Evolutionary conservation across 73 alveolate genomes (phyloP).

Genomic region (Stentor roeselii): DNA sequence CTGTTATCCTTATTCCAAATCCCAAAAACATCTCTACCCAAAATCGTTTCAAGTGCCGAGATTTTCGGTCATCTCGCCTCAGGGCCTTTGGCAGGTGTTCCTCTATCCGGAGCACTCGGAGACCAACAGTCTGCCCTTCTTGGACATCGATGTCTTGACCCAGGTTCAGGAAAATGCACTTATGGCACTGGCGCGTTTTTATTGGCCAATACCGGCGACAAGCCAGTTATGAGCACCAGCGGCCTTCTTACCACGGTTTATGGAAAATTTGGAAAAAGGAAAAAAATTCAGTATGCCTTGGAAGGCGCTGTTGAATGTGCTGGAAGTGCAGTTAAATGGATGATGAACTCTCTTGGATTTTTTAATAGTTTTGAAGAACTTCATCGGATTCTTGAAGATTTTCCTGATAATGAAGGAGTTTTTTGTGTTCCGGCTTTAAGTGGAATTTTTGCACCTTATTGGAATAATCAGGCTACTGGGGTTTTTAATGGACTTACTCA

Average conservation of each 20-base stretch:
- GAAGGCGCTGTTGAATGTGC: conserved; percentile 76
- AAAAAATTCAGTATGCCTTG: conserved; percentile 52
- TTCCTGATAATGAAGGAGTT: conserved; percentile 58
- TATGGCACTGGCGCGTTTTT: conserved; percentile 88
- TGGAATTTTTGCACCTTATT: conserved; percentile 74
- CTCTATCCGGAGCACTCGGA: conserved; percentile 80
- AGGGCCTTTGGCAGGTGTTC: conserved; percentile 49
- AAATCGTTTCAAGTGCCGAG: conserved; percentile 39
- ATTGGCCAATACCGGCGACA: conserved; percentile 51
- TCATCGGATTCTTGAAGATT: conserved; percentile 39
- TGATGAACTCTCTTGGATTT: conserved; percentile 39
- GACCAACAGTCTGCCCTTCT: conserved; percentile 85
- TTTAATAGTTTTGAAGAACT: conserved; percentile 33
- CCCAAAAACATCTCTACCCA: conserved; percentile 47
- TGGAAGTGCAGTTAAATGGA: conserved; percentile 62
- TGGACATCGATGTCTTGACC: conserved; percentile 64
- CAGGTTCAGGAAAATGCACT: conserved; percentile 73
- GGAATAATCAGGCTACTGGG: conserved; percentile 71
- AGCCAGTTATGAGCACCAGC: neutral
- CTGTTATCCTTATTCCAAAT: conserved; percentile 58
- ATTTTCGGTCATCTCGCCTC: conserved; percentile 36
- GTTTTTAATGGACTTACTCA: conserved; percentile 52
- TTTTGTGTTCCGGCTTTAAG: conserved; percentile 68
- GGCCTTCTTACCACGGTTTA: conserved; percentile 63
- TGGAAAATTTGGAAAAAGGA: conserved; percentile 35